These are phyloP conservation scores for Anastatica hierochuntica DNA, from an alignment of 345 rosid species.

Conservation along the genomic window DNA sequence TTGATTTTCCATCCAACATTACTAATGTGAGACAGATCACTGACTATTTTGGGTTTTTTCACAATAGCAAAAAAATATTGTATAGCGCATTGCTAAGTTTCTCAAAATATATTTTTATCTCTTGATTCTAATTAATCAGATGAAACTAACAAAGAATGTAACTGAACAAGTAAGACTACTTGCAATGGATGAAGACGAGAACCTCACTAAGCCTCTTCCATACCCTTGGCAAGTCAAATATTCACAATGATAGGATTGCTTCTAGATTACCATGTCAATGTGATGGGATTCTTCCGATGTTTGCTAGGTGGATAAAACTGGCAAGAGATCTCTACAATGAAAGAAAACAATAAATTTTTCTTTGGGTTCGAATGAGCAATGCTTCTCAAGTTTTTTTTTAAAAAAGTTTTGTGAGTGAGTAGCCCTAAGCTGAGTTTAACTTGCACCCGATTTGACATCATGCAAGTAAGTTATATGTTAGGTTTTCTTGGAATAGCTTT, in stretches of 20 bases:
- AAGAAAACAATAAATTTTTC: constrained; percentile 68
- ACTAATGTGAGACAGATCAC: not conserved
- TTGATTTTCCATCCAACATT: not conserved
- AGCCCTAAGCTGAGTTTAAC: constrained; percentile 11
- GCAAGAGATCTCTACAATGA: constrained; percentile 97
- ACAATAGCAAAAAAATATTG: not conserved
- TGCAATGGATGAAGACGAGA: constrained; percentile 90
- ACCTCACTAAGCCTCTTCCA: constrained; percentile 75
- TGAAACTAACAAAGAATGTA: constrained; percentile 76
- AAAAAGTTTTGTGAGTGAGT: not conserved
- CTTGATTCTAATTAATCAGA: constrained; percentile 34
- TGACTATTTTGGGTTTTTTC: not conserved
- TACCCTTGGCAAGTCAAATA: constrained; percentile 97
- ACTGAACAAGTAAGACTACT: constrained; percentile 90
- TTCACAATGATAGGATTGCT: constrained; percentile 93
- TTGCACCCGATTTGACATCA: constrained; percentile 88
- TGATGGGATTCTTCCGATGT: constrained; percentile 98
- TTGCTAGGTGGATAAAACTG: constrained; percentile 98
- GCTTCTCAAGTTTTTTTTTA: not conserved
- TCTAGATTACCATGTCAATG: constrained; percentile 98
- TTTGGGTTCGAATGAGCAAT: constrained; percentile 2
- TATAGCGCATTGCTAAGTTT: no score
- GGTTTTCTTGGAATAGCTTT: not conserved
- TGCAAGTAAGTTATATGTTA: constrained; percentile 76
- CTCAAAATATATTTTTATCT: no score